Evolutionary conservation across 345 rosid genomes (phyloP), one percentile per base, ranked within the genome.

Genomic region (Anacardium occidentale): DNA sequence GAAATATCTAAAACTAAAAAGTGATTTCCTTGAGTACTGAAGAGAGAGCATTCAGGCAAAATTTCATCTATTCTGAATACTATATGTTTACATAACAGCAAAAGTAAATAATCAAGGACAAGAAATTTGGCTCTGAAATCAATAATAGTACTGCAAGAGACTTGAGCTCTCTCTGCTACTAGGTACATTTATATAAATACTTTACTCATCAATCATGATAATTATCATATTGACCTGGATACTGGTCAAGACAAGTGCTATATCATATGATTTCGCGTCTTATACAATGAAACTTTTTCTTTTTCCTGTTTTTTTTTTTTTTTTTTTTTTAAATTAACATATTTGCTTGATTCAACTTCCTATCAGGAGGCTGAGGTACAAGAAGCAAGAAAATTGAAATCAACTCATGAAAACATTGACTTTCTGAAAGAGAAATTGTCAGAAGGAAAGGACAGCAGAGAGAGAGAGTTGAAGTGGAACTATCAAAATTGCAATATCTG

Each of bases 331-430:
- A n/a, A n/a, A n/a, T n/a, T n/a, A n/a, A n/a, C n/a, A n/a, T n/a
- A n/a, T n/a, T 48, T 37, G 34, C 37, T 64, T 58, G 25, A 34
- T 80, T 68, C 62, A 68, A 68, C 74, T 51, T 77, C 62, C 66
- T 55, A 44, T n/a, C 77, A 95, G 99, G 99, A 91, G 76, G 71
- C 84, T 70, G 98, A 91, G 77, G 96, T 95, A 79, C 88, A 77
- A 76, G 97, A 91, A 81, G 98, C 98, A 32, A 90, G 93, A 82
- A 92, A 84, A 74, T 57, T 92, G 68, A 95, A 86, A 81, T 88
- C 87, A 68, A 83, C 88, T 69, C 74, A 84, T 70, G 85, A 89
- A 77, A 84, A 82, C 73, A 81, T 85, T 81, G 97, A 86, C 70
- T 68, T 95, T 70, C 66, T 92, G 70, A 95, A 90, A 80, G 94